Conservation (phyloP, 2,329 filamentous ascomycete genomes). For the Fusarium burgessii region DNA sequence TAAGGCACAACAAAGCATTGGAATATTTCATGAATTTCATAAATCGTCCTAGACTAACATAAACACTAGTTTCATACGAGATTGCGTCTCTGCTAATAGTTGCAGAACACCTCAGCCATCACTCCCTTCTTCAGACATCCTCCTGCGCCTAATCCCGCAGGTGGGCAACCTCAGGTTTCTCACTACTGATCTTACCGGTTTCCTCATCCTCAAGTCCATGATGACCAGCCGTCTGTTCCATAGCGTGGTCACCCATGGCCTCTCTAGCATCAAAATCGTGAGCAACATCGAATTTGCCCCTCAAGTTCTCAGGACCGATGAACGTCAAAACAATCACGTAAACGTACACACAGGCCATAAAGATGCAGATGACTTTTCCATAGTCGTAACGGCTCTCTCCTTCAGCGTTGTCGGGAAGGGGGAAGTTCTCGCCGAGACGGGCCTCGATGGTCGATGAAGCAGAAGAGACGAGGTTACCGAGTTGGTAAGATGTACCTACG, state of each 20-base stretch:
- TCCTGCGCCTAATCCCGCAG: slow-evolving; percentile 5
- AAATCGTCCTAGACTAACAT: neutral
- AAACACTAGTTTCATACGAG: neutral
- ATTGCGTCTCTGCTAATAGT: neutral
- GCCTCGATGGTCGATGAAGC: slow-evolving; percentile 81
- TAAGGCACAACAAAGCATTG: neutral
- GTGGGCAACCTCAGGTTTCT: slow-evolving; percentile 29
- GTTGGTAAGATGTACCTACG: slow-evolving; percentile 79
- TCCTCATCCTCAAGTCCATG: slow-evolving; percentile 36
- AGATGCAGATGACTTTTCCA: slow-evolving; percentile 88
- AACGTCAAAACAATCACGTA: slow-evolving; percentile 73
- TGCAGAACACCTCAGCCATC: neutral
- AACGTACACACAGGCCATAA: slow-evolving; percentile 85
- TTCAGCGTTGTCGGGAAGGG: slow-evolving; percentile 68
- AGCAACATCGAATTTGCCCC: slow-evolving; percentile 62
- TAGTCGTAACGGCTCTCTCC: slow-evolving; percentile 74
- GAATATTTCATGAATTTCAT: neutral
- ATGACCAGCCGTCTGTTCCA: slow-evolving; percentile 34
- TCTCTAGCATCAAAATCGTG: slow-evolving; percentile 63
- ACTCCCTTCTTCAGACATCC: neutral
- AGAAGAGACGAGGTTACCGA: slow-evolving; percentile 79
- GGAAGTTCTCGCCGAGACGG: slow-evolving; percentile 79
- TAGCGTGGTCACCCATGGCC: slow-evolving; percentile 56
- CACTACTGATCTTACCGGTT: slow-evolving; percentile 16
- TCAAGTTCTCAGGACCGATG: slow-evolving; percentile 68